phyloP scores from a whole-genome alignment of 73 alveolate species.

The Uronychia binucleata region DNA sequence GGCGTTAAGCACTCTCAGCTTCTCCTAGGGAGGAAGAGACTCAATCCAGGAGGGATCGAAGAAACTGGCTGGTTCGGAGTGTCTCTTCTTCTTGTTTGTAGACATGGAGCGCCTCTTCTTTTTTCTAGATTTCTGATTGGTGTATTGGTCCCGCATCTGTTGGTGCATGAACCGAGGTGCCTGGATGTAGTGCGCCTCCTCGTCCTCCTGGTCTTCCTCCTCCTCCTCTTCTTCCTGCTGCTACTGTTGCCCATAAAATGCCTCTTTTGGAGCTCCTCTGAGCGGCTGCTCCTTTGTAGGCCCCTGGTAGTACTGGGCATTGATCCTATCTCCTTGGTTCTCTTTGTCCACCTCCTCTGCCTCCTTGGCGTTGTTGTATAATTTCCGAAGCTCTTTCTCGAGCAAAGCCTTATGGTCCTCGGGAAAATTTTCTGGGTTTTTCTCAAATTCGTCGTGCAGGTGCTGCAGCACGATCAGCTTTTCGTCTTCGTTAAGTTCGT shows the following conservation, averaged over 20 bases:
- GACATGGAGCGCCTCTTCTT: background rate
- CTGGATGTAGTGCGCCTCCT: background rate
- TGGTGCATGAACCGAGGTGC: background rate
- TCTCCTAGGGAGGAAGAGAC: background rate
- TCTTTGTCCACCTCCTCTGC: slow-evolving; percentile 10
- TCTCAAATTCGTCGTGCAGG: slow-evolving; percentile 9
- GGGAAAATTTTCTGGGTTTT: slow-evolving; percentile 23
- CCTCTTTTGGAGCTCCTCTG: background rate
- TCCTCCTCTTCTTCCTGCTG: background rate
- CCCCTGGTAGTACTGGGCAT: background rate
- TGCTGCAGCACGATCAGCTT: slow-evolving; percentile 12
- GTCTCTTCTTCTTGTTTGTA: background rate
- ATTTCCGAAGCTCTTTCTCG: slow-evolving; percentile 11
- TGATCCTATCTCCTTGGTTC: slow-evolving; percentile 8
- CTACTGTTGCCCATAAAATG: background rate
- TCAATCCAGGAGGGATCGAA: background rate
- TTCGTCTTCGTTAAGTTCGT: slow-evolving; percentile 16
- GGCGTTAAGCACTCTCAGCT: background rate
- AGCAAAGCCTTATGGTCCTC: slow-evolving; percentile 16
- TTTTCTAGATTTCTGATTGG: background rate
- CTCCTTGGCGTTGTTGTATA: slow-evolving; percentile 3
- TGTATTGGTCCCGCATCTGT: background rate
- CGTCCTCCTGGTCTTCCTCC: background rate
- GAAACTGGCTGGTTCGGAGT: background rate
- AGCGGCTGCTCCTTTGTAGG: background rate